A percentile compares a stretch with the other conserved stretches of the same genome.
Evolutionary conservation across 371 early-diverging fungal genomes (phyloP).

Genomic region (Entomophthora muscae): DNA sequence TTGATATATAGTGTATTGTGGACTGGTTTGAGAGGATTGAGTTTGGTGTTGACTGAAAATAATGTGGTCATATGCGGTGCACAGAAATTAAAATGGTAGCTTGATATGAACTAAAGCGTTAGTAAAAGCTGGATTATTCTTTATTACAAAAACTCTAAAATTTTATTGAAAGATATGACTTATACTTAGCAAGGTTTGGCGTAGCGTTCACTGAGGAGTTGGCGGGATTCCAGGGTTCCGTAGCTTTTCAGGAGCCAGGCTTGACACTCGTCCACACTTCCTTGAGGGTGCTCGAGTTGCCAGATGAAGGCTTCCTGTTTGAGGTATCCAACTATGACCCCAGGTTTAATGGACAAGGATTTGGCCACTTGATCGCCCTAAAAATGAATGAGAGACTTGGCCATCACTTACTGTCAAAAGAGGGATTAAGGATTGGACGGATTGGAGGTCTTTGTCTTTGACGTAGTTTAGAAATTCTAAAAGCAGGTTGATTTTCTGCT

Average conservation of each 20-base stretch:
- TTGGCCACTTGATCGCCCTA: slow-evolving; percentile 5
- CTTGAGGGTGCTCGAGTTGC: slow-evolving; percentile 1
- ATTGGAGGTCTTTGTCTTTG: background rate
- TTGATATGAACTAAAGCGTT: no score
- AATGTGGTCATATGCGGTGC: no score
- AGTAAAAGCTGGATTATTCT: no score
- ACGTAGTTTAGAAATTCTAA: background rate
- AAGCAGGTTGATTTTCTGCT: background rate
- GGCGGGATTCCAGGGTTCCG: background rate
- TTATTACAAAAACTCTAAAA: no score
- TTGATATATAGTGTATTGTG: no score
- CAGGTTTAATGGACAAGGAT: slow-evolving; percentile 1
- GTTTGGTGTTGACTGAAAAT: no score
- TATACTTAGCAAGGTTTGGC: background rate
- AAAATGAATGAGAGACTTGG: background rate
- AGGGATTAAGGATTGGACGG: background rate
- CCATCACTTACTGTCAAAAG: background rate
- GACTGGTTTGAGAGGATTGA: no score
- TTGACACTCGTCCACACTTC: background rate
- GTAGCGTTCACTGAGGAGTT: background rate
- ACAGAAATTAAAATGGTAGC: no score
- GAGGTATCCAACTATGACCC: background rate
- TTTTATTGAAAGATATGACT: no score
- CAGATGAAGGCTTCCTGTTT: background rate
- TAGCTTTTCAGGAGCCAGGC: background rate